Base-by-base conservation (phyloP, 2,329 filamentous ascomycete genomes). In the Pseudogymnoascus sp. region DNA sequence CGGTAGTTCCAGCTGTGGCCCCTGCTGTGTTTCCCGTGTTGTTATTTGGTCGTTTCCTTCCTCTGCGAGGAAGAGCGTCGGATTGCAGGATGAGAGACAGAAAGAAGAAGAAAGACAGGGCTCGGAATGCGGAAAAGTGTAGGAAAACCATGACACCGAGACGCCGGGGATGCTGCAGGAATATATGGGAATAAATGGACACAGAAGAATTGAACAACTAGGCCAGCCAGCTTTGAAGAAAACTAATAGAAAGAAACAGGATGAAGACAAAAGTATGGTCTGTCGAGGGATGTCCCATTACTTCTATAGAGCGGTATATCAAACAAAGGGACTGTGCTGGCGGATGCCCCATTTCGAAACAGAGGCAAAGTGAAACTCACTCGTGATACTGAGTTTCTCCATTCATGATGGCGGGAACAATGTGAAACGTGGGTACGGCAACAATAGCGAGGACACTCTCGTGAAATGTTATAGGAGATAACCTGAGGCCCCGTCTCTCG, bases 31-130 rank as follows among this genome's bases (percentile, higher is more conserved):
- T 17, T 55, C 48, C 48, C 5, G 48, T 55, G 48, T 55, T 55
- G 48, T 55, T 55, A 33, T 55, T 55, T 35, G 48, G 48, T 6
- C 48, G 29, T 21, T 55, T 55, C 12, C 48, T 55, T 33, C 48
- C 48, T 27, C 48, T 12, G 29, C 48, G 48, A 33, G 48, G 48
- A n/a, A 55, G 48, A n/a, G 48, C 48, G 10, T 55, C 48, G 48
- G 48, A 55, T 55, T 55, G 48, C 17, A 55, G 27, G 29, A 55
- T 35, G 5, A 55, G 48, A n/a, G 48, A 55, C 7, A 55, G 27
- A 33, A 55, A 55, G 29, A 55, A 55, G 48, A 55, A 55, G 48
- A 55, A 55, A 7, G 48, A 35, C n/a, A 55, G 48, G 29, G 29
- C 15, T 33, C 48, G 48, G n/a, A 55, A 55, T 29, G n/a, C 48